A percentile compares a stretch with the other conserved stretches of the same genome.
These are phyloP conservation scores for Amanita thiersii DNA, from an alignment of 768 basidiomycete genomes.

Conservation along the genomic window DNA sequence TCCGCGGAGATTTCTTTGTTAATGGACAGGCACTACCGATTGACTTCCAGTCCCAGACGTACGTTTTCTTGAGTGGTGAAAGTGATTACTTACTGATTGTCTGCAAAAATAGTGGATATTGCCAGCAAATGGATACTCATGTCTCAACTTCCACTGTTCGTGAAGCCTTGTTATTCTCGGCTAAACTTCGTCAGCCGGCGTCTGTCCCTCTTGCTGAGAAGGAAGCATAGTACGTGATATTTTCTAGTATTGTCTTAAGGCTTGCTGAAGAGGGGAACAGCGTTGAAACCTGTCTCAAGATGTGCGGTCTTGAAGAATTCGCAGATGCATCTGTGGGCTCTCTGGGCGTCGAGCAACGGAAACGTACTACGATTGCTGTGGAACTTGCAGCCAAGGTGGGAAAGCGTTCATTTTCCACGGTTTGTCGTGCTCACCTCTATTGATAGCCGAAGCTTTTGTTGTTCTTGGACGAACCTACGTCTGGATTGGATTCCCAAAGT, in stretches of 20 bases:
- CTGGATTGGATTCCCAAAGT: constrained; percentile 80
- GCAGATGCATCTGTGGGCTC: constrained; percentile 60
- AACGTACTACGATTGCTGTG: constrained; percentile 81
- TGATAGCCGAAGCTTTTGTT: constrained; percentile 65
- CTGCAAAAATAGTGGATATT: constrained; percentile 76
- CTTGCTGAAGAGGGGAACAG: constrained; percentile 36
- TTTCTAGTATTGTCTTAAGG: constrained; percentile 9
- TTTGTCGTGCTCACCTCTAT: neutral
- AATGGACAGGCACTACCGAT: constrained; percentile 43
- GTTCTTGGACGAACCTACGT: constrained; percentile 87
- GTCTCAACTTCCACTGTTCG: constrained; percentile 68
- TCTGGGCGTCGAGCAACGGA: constrained; percentile 64
- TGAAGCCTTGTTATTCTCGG: constrained; percentile 76
- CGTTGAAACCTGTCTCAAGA: constrained; percentile 40
- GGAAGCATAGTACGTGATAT: constrained; percentile 58
- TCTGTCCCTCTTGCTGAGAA: constrained; percentile 62
- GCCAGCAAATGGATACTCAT: constrained; percentile 83
- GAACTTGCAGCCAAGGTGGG: constrained; percentile 80
- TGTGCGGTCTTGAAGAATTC: constrained; percentile 56
- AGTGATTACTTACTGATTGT: constrained; percentile 79
- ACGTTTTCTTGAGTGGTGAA: constrained; percentile 65
- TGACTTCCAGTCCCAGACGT: constrained; percentile 65
- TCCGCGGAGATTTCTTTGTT: constrained; percentile 45
- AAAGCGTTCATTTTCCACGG: too few species aligned
- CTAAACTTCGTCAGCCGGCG: constrained; percentile 67